Percentiles rank a stretch among this genome's conserved stretches.
phyloP scores from a whole-genome alignment of 306 rosid genomes.

The Gillenia trifoliata region DNA sequence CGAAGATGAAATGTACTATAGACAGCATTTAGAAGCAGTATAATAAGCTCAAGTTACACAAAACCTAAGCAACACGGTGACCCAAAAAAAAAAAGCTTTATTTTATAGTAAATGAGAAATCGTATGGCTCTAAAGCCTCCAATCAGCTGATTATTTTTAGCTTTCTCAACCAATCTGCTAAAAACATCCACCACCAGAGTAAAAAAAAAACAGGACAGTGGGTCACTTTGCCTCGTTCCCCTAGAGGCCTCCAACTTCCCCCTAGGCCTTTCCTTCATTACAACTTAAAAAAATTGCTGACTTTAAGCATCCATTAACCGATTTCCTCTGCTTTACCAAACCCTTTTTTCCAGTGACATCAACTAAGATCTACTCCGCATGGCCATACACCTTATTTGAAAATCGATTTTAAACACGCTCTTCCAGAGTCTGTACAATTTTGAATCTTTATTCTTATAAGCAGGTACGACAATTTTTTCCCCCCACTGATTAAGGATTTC shows the following conservation, averaged over 20 bases:
- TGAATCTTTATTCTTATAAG: neutral
- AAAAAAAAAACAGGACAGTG: no score
- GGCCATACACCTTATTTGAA: neutral
- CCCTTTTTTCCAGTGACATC: neutral
- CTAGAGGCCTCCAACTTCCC: neutral
- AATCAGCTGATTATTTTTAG: neutral
- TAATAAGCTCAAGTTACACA: neutral
- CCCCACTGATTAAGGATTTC: neutral
- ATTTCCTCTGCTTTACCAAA: neutral
- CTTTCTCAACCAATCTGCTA: neutral
- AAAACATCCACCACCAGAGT: no score
- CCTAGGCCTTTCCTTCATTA: neutral
- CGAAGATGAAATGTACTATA: no score
- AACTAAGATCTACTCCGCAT: neutral
- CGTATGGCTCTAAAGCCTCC: neutral
- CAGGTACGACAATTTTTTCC: neutral
- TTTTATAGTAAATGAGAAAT: neutral
- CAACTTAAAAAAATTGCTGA: no score
- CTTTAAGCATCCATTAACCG: neutral
- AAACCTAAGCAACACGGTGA: neutral
- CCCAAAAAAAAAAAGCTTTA: neutral
- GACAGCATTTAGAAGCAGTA: neutral
- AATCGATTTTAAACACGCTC: neutral
- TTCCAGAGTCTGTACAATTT: neutral
- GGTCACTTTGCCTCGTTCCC: no score